These are phyloP conservation scores for Ogataea paradorogensis DNA, from an alignment of 805 yeast genomes.

Conservation along the genomic window DNA sequence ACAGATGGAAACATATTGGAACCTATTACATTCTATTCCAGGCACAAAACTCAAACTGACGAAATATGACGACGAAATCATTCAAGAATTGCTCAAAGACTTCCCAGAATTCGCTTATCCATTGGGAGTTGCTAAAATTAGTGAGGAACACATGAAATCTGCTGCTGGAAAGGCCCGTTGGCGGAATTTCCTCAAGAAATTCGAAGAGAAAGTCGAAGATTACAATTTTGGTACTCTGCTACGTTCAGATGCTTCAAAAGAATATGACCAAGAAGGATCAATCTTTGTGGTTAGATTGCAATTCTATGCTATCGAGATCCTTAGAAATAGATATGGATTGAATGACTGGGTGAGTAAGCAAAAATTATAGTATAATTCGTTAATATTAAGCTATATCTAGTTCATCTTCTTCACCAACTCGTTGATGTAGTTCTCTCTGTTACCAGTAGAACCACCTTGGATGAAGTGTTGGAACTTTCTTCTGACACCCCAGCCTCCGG, in stretches of 20 bases:
- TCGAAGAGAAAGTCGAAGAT: constrained; percentile 80
- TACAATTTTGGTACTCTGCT: constrained; percentile 93
- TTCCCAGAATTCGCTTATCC: constrained; percentile 87
- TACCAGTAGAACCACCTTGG: constrained; percentile 98
- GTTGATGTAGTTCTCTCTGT: constrained; percentile 96
- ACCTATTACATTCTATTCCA: constrained; percentile 62
- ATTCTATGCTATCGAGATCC: constrained; percentile 91
- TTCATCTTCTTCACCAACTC: constrained; percentile 90
- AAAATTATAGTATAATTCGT: constrained; percentile 3
- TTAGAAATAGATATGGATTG: constrained; percentile 84
- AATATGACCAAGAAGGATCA: constrained; percentile 79
- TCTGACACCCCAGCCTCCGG: constrained; percentile 96
- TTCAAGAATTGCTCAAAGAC: constrained; percentile 52
- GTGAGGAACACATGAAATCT: constrained; percentile 81
- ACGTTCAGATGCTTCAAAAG: constrained; percentile 67
- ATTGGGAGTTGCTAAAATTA: constrained; percentile 51
- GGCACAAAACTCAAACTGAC: constrained; percentile 80
- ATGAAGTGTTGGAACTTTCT: constrained; percentile 96
- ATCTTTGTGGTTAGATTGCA: constrained; percentile 91
- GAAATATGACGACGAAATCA: constrained; percentile 68
- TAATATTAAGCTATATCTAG: constrained; percentile 40
- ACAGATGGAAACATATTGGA: constrained; percentile 95
- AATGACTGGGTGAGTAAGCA: constrained; percentile 80
- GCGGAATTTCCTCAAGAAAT: constrained; percentile 82
- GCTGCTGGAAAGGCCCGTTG: constrained; percentile 79